phyloP scores from a whole-genome alignment of 2,329 filamentous ascomycete species.

The Gnomoniopsis smithogilvyi region DNA sequence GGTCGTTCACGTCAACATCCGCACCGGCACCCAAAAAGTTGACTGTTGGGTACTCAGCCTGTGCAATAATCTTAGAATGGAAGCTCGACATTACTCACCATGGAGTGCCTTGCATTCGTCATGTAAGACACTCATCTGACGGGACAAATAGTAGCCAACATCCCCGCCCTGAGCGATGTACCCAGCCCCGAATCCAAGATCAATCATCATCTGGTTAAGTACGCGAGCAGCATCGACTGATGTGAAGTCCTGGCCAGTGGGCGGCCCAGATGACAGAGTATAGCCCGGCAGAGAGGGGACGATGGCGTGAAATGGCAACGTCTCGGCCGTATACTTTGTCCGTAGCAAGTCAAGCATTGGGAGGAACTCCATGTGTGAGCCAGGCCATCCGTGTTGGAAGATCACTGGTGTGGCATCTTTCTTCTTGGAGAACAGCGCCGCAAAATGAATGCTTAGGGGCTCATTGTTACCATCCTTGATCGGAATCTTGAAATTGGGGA shows the following conservation, averaged over 20 bases:
- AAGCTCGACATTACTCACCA: conserved; percentile 12
- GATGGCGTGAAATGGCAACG: conserved; percentile 54
- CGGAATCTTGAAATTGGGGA: conserved; percentile 43
- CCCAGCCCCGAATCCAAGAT: conserved; percentile 47
- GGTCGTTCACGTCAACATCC: background rate
- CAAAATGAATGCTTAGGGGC: conserved; percentile 46
- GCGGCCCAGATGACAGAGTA: conserved; percentile 43
- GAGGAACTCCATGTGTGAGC: conserved; percentile 53
- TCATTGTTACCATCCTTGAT: conserved; percentile 34
- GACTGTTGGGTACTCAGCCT: background rate
- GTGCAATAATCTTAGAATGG: background rate
- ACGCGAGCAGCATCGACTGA: conserved; percentile 37
- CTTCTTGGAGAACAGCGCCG: conserved; percentile 50
- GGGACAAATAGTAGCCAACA: conserved; percentile 42
- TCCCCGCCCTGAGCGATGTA: conserved; percentile 59
- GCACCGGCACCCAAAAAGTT: background rate
- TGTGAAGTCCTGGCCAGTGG: conserved; percentile 40
- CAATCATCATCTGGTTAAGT: conserved; percentile 49
- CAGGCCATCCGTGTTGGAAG: conserved; percentile 55
- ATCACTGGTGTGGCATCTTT: conserved; percentile 46
- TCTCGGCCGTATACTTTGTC: conserved; percentile 44
- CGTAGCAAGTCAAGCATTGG: conserved; percentile 43
- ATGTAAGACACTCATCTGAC: conserved; percentile 38
- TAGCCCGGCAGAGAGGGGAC: conserved; percentile 55
- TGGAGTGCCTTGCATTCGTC: conserved; percentile 45